phyloP scores from a whole-genome alignment of 805 yeast species.

The Ogataea neopini region DNA sequence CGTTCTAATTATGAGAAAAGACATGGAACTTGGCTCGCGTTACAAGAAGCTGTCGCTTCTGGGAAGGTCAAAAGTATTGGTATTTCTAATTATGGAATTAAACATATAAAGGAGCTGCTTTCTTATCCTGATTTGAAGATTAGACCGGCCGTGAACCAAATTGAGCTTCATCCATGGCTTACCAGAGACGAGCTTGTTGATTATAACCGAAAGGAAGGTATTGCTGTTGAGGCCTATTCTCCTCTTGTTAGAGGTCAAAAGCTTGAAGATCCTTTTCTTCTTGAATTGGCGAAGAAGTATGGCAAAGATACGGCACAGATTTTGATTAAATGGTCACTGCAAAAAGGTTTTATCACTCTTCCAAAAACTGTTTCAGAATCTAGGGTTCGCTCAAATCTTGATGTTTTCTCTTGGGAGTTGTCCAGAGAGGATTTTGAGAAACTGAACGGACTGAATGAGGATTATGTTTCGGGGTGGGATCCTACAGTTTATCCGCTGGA shows the following conservation, averaged over 20 bases:
- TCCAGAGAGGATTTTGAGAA: constrained; percentile 38
- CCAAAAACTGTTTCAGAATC: constrained; percentile 35
- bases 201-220: constrained; percentile 45
- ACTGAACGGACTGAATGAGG: constrained; percentile 29
- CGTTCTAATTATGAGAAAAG: constrained; percentile 42
- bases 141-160: constrained; percentile 50
- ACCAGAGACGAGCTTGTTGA: constrained; percentile 45
- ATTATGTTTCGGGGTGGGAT: constrained; percentile 22
- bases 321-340: constrained; percentile 65
- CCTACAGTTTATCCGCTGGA: constrained; percentile 23
- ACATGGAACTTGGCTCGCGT: constrained; percentile 52
- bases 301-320: constrained; percentile 56
- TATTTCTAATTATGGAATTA: constrained; percentile 65
- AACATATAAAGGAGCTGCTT: constrained; percentile 56
- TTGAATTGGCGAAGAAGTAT: constrained; percentile 48
- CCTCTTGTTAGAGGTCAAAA: constrained; percentile 61
- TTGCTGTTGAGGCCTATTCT: constrained; percentile 60
- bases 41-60: constrained; percentile 53
- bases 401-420: constrained; percentile 43
- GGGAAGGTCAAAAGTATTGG: constrained; percentile 59
- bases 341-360: constrained; percentile 54
- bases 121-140: constrained; percentile 44
- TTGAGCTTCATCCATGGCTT: constrained; percentile 53
- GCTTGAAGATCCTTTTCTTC: constrained; percentile 43
- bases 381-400: constrained; percentile 44